A percentile compares a stretch with the other conserved stretches of the same genome.
Conservation (phyloP, 176 grass and related monocot species). For the Raddia guianensis region DNA sequence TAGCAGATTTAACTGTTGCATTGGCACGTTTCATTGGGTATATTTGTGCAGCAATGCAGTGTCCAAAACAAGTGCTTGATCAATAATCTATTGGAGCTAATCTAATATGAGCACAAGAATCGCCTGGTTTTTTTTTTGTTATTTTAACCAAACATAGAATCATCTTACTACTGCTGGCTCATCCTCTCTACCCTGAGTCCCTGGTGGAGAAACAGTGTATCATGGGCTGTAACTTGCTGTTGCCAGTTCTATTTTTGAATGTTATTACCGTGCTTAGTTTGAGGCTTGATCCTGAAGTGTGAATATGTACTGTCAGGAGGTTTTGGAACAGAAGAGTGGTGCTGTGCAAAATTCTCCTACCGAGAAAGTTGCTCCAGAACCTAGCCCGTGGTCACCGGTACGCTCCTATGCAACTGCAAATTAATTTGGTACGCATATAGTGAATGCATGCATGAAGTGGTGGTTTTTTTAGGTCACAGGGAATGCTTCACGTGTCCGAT, state of each 20-base stretch:
- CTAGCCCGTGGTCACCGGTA: conserved; percentile 95
- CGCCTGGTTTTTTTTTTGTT: neutral
- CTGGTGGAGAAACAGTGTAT: neutral
- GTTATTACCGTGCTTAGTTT: neutral
- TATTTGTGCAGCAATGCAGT: neutral
- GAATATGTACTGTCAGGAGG: conserved; percentile 60
- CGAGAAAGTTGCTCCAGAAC: conserved; percentile 63
- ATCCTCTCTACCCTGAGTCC: too few relatives aligned
- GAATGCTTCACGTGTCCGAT: neutral
- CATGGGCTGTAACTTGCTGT: conserved; percentile 2
- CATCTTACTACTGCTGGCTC: neutral
- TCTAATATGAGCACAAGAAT: neutral
- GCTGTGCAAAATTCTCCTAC: conserved; percentile 89
- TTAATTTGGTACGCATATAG: conserved; percentile 19
- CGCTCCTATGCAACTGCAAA: conserved; percentile 20
- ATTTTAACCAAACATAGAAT: neutral
- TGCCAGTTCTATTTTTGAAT: neutral
- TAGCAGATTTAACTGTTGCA: neutral
- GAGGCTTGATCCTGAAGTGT: neutral
- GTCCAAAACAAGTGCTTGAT: conserved; percentile 13
- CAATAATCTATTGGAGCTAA: neutral
- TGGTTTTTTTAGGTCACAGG: neutral
- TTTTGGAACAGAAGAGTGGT: conserved; percentile 76
- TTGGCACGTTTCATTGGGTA: neutral
- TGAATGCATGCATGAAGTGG: neutral